Evolutionary conservation across 2,329 filamentous ascomycete species (phyloP), one percentile per base, ranked within the genome.

Genomic region (Colletotrichum sp.): DNA sequence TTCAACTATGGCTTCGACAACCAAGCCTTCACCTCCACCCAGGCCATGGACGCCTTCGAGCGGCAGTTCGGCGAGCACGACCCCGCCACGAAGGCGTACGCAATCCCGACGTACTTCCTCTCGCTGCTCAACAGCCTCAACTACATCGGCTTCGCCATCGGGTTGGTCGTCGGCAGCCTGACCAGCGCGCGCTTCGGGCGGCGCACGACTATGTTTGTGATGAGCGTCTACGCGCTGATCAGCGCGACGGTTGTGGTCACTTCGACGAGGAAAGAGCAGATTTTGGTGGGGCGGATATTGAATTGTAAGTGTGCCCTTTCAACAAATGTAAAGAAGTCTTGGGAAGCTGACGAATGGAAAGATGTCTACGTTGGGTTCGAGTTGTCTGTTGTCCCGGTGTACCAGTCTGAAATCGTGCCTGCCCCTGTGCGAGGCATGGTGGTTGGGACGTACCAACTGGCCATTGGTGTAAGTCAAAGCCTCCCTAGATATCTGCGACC

Each of bases 1-100:
- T 80, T 86, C 77, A 86, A 86, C 77, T 86, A 85, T 81, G 84
- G 84, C 68, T 84, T 86, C 58, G 85, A 86, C 74, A 82, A 84
- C 58, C 72, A 71, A 24, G 64, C 69, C n/a, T 84, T 84, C 77
- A 78, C 81, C 10, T 83, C 82, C 3, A 84, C 81, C 0, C 83
- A 86, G 75, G 81, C 85, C 24, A 85, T 86, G 84, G 78, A 80
- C 21, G 76, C 82, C 24, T 86, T 85, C 72, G 78, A 78, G 8
- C 76, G 72, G 55, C 79, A 82, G 48, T 85, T 86, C 70, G 84
- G 84, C 21, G 76, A 76, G 14, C 82, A 80, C 75, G 18, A 75
- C 56, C 36, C 24, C 10, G 63, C 56, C n/a, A 78, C 6, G 76
- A 71, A 7, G 83, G 79, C 62, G 74, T 76, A 61, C 12, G 55